A percentile compares a stretch with the other conserved stretches of the same genome.
Conservation (phyloP, 805 yeast species). For the Cyberlindnera euphorbiiphila region DNA sequence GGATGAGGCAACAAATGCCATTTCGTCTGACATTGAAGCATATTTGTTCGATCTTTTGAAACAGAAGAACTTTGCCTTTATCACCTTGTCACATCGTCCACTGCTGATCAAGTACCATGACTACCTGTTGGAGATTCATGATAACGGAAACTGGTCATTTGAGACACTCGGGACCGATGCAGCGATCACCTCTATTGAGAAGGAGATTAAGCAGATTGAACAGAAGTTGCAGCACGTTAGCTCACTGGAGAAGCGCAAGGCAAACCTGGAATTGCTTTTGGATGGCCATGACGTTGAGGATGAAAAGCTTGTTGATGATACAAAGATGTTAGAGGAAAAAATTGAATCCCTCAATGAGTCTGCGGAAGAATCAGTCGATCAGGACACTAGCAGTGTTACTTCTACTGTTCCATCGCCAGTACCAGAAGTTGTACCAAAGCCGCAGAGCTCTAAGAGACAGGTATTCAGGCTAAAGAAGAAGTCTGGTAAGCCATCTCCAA, state of each 20-base stretch:
- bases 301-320: conserved; percentile 6
- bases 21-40: conserved; percentile 86
- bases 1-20: conserved; percentile 95
- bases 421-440: too few species aligned
- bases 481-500: too few species aligned
- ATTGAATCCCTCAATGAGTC: too few species aligned
- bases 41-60: conserved; percentile 73
- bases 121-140: conserved; percentile 63
- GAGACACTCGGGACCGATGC: conserved; percentile 64
- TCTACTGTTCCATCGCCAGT: background rate
- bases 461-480: too few species aligned
- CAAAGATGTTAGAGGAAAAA: conserved; percentile 7
- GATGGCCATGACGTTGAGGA: conserved; percentile 24
- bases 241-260: conserved; percentile 55
- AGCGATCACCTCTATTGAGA: conserved; percentile 63
- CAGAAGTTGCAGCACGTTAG: conserved; percentile 56
- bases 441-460: too few species aligned
- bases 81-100: conserved; percentile 83
- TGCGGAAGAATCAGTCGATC: too few species aligned
- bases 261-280: conserved; percentile 43
- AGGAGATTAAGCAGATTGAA: conserved; percentile 68
- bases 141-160: conserved; percentile 53
- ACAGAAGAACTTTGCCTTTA: conserved; percentile 64
- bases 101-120: conserved; percentile 82
- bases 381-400: background rate